Base-by-base conservation (phyloP, 2,329 filamentous ascomycete species). In the Parascedosporium putredinis region DNA sequence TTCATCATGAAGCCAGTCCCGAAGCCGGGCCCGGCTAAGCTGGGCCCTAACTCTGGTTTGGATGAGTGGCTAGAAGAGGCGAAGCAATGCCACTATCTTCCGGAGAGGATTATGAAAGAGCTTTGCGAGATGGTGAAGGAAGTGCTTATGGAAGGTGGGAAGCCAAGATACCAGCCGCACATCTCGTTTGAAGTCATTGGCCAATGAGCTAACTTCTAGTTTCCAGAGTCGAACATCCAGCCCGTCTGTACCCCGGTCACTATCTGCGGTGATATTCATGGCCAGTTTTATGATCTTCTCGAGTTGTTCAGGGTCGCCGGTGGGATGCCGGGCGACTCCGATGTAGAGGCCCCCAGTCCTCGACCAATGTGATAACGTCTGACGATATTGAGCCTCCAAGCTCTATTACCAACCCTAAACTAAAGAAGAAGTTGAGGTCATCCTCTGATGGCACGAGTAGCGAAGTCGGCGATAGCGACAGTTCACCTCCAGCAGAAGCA, bases 71-170 rank as follows among this genome's bases (percentile, higher is more conserved):
- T 98, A 27, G 87, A 93, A 64, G 87, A 94, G 67, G 93, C 93
- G 42, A 96, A 95, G 69, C 86, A 93, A 68, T 97, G 93, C 72
- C 93, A 95, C 67, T 96, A 97, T 66, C 78, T 98, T 48, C 93
- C 93, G 46, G 93, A 98, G 70, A 73, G 84, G 54, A 88, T 94
- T 62, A 98, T 98, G 93, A 98, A 98, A 76, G 87, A 95, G 67
- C 78, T 98, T 45, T 98, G 93, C 67, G 93, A 98, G 72, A 95
- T 95, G 64, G 93, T 97, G 53, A 98, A 98, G 73, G 93, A 97
- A 70, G 94, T 88, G 57, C 77, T 98, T 60, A 98, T 98, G 93
- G 93, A 98, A 76, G 88, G 88, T 93, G 65, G 56, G 61, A 44
- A n/a, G 22, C 12, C 12, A 24, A 24, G 16, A 24, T 51, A 52